phyloP scores from a whole-genome alignment of 2,329 filamentous ascomycete species.

The Phyllosticta citribraziliensis region DNA sequence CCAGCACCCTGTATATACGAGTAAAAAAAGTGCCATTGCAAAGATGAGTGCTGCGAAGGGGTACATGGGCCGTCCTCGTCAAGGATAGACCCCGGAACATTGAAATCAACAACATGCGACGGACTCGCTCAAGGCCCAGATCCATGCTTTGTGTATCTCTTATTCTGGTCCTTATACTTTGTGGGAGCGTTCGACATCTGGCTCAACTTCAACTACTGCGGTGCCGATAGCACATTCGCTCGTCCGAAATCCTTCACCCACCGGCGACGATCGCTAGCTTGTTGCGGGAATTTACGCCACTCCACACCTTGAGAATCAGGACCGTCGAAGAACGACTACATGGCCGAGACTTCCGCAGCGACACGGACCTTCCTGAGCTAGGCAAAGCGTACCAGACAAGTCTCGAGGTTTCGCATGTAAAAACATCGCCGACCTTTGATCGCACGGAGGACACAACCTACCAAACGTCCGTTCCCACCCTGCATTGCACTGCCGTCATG shows the following conservation, averaged over 20 bases:
- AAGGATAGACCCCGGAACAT: neutral
- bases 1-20: neutral
- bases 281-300: neutral
- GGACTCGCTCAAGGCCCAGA: neutral
- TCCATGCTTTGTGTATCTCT: neutral
- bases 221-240: neutral
- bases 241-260: neutral
- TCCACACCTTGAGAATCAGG: neutral
- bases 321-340: neutral
- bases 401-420: neutral
- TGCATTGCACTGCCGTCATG: neutral
- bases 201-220: neutral
- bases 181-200: neutral
- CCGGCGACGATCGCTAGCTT: neutral
- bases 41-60: neutral
- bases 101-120: neutral
- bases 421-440: neutral
- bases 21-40: neutral
- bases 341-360: neutral
- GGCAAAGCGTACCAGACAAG: neutral
- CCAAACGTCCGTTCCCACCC: neutral
- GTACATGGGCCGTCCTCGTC: neutral
- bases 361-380: neutral
- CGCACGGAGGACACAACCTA: neutral
- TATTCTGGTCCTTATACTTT: neutral